Evolutionary conservation across 2,329 filamentous ascomycete species (phyloP).

Genomic region (Epichloe typhina): DNA sequence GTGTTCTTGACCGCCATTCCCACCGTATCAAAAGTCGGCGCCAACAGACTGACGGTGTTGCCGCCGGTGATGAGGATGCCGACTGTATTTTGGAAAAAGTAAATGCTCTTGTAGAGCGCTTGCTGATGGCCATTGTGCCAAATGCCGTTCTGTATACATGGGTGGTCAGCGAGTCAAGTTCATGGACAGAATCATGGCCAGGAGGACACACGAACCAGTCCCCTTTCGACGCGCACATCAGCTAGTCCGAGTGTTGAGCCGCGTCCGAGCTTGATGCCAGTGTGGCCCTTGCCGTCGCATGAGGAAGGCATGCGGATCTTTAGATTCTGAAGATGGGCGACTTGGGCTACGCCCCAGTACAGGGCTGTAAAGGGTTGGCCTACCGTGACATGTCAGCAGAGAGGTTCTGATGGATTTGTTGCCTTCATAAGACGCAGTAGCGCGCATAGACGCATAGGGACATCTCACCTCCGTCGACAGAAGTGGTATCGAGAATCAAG

Average conservation of each 20-base stretch:
- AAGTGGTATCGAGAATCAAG: slow-evolving; percentile 28
- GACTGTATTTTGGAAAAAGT: slow-evolving; percentile 28
- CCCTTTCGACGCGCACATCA: slow-evolving; percentile 27
- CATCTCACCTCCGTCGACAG: slow-evolving; percentile 17
- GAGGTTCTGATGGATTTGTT: neutral
- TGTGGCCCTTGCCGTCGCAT: slow-evolving; percentile 23
- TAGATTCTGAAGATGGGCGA: slow-evolving; percentile 27
- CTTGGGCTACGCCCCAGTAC: slow-evolving; percentile 32
- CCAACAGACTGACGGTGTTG: slow-evolving; percentile 26
- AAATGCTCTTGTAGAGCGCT: slow-evolving; percentile 29
- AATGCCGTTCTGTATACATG: slow-evolving; percentile 25
- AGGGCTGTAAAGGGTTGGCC: slow-evolving; percentile 25
- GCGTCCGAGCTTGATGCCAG: slow-evolving; percentile 25
- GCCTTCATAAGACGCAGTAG: neutral
- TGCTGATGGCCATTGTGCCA: slow-evolving; percentile 30
- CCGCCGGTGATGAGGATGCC: slow-evolving; percentile 19
- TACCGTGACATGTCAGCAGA: slow-evolving; percentile 1
- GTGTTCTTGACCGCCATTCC: slow-evolving; percentile 24
- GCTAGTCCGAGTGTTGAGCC: slow-evolving; percentile 28
- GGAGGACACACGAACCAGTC: slow-evolving; percentile 7
- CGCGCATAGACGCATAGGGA: neutral
- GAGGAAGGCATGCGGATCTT: slow-evolving; percentile 27
- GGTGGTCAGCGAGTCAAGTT: neutral
- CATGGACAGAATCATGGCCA: neutral
- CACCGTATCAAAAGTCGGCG: slow-evolving; percentile 26